Percentiles rank a stretch among this genome's conserved stretches.
Evolutionary conservation across 1,284 basidiomycete species (phyloP).

Genomic region (Singerocomus rubriflavus): DNA sequence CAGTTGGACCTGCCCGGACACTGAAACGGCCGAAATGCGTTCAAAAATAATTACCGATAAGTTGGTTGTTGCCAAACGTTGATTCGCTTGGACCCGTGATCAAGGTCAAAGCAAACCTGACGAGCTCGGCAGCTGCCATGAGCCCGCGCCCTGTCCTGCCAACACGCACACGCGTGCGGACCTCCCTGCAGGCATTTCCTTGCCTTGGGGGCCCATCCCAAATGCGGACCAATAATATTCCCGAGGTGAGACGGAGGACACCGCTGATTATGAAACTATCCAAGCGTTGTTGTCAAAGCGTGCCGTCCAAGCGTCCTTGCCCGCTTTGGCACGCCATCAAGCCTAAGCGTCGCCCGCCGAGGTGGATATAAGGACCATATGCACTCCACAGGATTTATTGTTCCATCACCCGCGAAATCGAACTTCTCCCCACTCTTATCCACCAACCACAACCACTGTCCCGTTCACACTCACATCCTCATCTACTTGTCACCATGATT

Average conservation of each 20-base stretch:
- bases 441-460: neutral
- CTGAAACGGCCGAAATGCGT: neutral
- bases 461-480: neutral
- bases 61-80: neutral
- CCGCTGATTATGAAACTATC: conserved; percentile 5
- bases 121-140: conserved; percentile 13
- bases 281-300: conserved; percentile 15
- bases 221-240: conserved; percentile 2
- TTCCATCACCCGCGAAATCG: neutral
- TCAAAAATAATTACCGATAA: no score
- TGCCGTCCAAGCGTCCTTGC: conserved; percentile 18
- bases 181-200: neutral
- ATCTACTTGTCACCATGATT: conserved; percentile 11
- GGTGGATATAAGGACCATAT: conserved; percentile 15
- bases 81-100: conserved; percentile 9
- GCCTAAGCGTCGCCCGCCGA: conserved; percentile 8
- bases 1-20: neutral
- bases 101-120: conserved; percentile 17
- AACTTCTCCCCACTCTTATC: neutral
- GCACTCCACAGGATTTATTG: conserved; percentile 6
- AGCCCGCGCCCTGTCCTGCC: neutral
- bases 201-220: conserved; percentile 1
- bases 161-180: neutral
- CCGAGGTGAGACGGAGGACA: conserved; percentile 10
- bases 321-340: conserved; percentile 18